These are phyloP conservation scores for Fusarium hainanense DNA, from an alignment of 2,329 filamentous ascomycete genomes.

Conservation along the genomic window DNA sequence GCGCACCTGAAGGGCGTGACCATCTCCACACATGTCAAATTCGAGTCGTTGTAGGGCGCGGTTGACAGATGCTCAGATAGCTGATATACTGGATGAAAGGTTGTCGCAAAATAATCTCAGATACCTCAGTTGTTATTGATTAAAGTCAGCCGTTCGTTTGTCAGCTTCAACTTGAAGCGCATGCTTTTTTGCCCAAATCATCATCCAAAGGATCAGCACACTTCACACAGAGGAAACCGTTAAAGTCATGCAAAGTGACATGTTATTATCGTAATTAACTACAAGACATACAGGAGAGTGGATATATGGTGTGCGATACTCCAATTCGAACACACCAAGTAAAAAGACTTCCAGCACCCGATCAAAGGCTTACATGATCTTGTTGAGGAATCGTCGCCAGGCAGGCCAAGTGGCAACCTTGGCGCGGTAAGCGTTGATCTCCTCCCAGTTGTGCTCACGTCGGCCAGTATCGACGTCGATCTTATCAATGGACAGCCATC, in stretches of 20 bases:
- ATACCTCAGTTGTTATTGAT: not conserved
- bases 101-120: not conserved
- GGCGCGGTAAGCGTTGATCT: conserved; percentile 66
- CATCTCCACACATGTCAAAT: conserved; percentile 25
- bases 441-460: conserved; percentile 73
- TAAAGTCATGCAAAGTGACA: conserved; percentile 9
- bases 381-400: conserved; percentile 58
- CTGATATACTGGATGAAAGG: not conserved
- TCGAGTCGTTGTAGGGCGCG: conserved; percentile 19
- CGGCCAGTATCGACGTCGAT: conserved; percentile 77
- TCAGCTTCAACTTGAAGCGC: not conserved
- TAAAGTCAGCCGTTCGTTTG: not conserved
- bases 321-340: not conserved
- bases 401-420: conserved; percentile 62
- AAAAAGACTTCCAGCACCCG: not conserved
- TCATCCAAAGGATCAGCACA: not conserved
- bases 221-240: not conserved
- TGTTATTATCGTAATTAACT: conserved; percentile 41
- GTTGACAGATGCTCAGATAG: conserved; percentile 2
- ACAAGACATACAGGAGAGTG: conserved; percentile 29
- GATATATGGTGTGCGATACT: not conserved
- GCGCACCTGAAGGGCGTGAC: conserved; percentile 12
- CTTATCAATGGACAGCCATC: conserved; percentile 67
- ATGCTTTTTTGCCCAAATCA: not conserved
- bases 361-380: conserved; percentile 51